These are phyloP conservation scores for Beauveria pseudobassiana DNA, from an alignment of 2,329 filamentous ascomycete species.

Conservation along the genomic window DNA sequence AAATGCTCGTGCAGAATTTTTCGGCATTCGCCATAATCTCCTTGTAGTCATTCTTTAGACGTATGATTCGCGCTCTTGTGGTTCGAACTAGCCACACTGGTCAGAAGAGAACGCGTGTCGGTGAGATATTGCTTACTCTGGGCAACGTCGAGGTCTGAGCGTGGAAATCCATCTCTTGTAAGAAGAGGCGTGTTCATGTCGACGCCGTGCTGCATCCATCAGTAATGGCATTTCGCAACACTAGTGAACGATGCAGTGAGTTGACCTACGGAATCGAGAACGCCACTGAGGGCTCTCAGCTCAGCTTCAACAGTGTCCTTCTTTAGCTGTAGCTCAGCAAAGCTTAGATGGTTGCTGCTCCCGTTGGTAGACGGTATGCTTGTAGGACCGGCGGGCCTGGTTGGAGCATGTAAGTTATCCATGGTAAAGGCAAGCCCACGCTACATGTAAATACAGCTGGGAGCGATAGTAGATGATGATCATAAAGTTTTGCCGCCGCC, in stretches of 20 bases:
- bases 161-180: conserved; percentile 84
- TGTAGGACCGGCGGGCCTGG: conserved; percentile 65
- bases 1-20: conserved; percentile 84
- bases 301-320: conserved; percentile 83
- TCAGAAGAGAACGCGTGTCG: conserved; percentile 13
- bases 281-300: conserved; percentile 72
- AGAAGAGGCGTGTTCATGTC: conserved; percentile 85
- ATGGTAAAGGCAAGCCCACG: conserved; percentile 25
- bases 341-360: conserved; percentile 55
- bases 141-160: conserved; percentile 88
- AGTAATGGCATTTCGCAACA: conserved; percentile 12
- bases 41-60: conserved; percentile 89
- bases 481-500: background rate
- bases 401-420: conserved; percentile 52
- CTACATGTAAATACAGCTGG: background rate
- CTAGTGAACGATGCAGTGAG: background rate
- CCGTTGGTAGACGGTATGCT: conserved; percentile 55
- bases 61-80: conserved; percentile 84
- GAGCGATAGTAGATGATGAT: background rate
- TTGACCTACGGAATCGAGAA: conserved; percentile 73
- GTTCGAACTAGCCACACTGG: conserved; percentile 61
- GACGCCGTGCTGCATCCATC: conserved; percentile 65
- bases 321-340: conserved; percentile 73
- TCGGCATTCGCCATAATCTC: conserved; percentile 78
- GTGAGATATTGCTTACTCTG: conserved; percentile 56